phyloP scores from a whole-genome alignment of 345 rosid species.

The Hibiscus syriacus region DNA sequence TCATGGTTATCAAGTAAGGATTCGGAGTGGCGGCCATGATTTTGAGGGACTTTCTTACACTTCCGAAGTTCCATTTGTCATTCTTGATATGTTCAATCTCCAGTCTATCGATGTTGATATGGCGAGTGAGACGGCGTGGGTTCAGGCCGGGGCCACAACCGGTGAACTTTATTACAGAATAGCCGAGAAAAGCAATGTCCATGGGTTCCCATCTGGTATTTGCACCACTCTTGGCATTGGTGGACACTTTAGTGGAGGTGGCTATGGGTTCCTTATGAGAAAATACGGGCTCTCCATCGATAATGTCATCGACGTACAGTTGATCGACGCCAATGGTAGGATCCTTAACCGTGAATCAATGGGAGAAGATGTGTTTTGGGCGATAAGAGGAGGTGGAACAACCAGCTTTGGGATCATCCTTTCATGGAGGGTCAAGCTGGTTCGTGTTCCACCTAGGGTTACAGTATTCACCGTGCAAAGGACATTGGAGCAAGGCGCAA shows the following conservation, averaged over 20 bases:
- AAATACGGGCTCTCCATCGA: not conserved
- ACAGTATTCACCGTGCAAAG: constrained; percentile 3
- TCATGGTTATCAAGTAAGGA: constrained; percentile 32
- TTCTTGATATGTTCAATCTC: constrained; percentile 52
- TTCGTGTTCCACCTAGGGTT: not conserved
- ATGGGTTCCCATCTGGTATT: constrained; percentile 55
- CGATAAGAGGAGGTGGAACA: not conserved
- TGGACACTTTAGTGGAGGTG: constrained; percentile 1
- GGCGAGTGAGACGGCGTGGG: constrained; percentile 49
- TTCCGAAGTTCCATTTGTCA: constrained; percentile 35
- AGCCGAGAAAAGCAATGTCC: constrained; percentile 35
- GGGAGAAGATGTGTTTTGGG: constrained; percentile 7
- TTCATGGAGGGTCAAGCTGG: not conserved
- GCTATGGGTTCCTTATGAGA: not conserved
- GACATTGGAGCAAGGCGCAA: constrained; percentile 28
- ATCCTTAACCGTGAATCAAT: not conserved
- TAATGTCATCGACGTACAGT: not conserved
- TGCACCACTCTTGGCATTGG: constrained; percentile 5
- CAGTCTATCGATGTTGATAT: constrained; percentile 40
- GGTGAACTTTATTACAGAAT: constrained; percentile 59
- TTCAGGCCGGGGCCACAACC: constrained; percentile 54
- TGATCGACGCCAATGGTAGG: constrained; percentile 3
- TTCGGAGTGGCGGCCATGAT: constrained; percentile 80
- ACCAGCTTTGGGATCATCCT: not conserved
- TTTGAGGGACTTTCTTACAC: constrained; percentile 41